Base-by-base conservation (phyloP, 805 yeast species). In the Clavispora carvajalis region DNA sequence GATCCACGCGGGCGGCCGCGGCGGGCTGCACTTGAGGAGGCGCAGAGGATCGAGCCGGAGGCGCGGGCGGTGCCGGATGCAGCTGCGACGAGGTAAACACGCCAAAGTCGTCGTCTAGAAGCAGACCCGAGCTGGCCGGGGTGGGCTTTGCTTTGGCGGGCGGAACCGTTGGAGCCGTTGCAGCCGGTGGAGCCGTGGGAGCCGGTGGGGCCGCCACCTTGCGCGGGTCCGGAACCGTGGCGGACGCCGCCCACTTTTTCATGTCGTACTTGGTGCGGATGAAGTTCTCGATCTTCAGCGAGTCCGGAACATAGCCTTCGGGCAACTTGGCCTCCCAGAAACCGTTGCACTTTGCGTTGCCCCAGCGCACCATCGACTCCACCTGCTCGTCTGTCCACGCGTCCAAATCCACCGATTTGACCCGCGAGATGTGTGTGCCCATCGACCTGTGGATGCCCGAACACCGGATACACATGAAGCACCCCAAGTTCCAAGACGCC, bases 401-500 rank as follows among this genome's bases (percentile, higher is more conserved):
- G 59, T 91, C 98, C 54, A 91, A 72, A 65, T 93, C 98, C 28
- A 91, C 95, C 5, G 95, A 84, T 58, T 93, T 87, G 37, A 93
- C 98, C 56, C 87, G 76, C 22, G 95, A 82, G 35, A 91, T 88
- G 63, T 91, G 99, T 0, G 97, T 90, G 1, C 99, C 98, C 82
- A 91, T 80, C 38, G 91, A 79, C 57, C 98, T 74, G 60, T 91
- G 99, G 47, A 91, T 85, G 1, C 99, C 99, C 1, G 97, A 90
- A 63, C 99, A 91, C 53, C 93, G 74, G 48, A 91, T 91, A 62
- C 99, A 91, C 31, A 91, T 76, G 55, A 93, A 90, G 41, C 93
- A 79, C 18, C 99, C 99, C 39, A 91, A 62, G 52, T 84, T 89
- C 96, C 97, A 91, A 15, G 95, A 82, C 9, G 98, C 96, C 99